Evolutionary conservation across 2,329 filamentous ascomycete species (phyloP), one percentile per base, ranked within the genome.

Genomic region (Plectosphaerella plurivora): DNA sequence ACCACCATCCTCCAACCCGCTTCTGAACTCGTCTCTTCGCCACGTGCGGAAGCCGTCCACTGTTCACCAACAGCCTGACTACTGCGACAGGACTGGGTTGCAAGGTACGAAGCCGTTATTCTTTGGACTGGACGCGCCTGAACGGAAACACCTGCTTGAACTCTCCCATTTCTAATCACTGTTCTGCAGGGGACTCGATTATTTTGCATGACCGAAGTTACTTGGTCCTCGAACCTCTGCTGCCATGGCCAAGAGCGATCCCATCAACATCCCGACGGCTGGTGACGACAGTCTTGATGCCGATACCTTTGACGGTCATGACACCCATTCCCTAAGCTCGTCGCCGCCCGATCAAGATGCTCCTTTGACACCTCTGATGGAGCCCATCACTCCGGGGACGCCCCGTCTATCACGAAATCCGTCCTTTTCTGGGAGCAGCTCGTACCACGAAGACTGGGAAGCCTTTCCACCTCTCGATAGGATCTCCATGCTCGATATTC

Each of bases 401-500:
- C 74, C 83, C 48, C 64, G 75, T 57, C 73, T 91, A 47, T 95
- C 91, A 8, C 83, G 91, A 54, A 87, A 88, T 51, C 78, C 82
- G 15, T 96, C 91, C 15, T 91, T 91, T 68, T 91, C 89, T n/a
- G 86, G 83, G 47, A 91, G 86, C 69, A 91, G 86, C 67, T 87
- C 84, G n/a, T 91, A 91, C 63, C 89, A 94, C 53, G 89, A 94
- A 61, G 91, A 93, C 65, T 94, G 89, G 82, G 91, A 96, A 57
- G 78, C 84, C 20, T 88, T 95, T 56, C 90, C 92, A 10, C 92
- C 93, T 1, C 76, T 97, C 22, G 94, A 99, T 68, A 88, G 91
- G 49, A 77, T 99, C 51, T 92, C 89, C 39, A 84, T 97, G 53
- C 91, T 99, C 62, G 94, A 99, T 65, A 79, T 99, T 47, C 82